Evolutionary conservation across 345 rosid species (phyloP), one percentile per base, ranked within the genome.

Genomic region (Durio zibethinus): DNA sequence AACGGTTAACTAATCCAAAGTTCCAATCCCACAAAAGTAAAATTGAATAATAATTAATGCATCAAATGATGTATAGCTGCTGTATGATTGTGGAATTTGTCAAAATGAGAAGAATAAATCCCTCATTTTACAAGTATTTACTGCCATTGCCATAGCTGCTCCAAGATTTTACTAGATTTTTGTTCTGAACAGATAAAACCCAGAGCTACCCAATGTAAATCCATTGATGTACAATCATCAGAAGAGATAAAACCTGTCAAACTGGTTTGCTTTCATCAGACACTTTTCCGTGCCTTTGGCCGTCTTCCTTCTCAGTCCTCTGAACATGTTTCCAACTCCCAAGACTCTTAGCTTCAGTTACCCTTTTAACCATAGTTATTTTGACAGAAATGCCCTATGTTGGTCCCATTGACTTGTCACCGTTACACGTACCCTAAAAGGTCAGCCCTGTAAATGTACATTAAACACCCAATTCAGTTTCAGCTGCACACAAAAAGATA

Each of bases 361-460:
- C 33, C 43, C 25, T 21, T 48, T 78, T 57, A 63, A 40, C 18
- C 23, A 23, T 56, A 1, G 5, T 20, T 14, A 14, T 53, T 42
- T 47, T 48, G 76, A 72, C 82, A 57, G 11, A 43, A 50, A 38
- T 80, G 12, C 79, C 83, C 77, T 57, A 12, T 1, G 65, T 16
- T 2, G 31, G 20, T 38, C 10, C 56, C 36, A 2, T 40, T 40
- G 81, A 61, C 16, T 43, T 54, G 75, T 80, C 83, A 12, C 74
- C 77, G 0, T 72, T 56, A 74, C 72, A 35, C 83, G 31, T 1
- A 20, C 20, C 53, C 85, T 35, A 70, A 10, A 68, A 74, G 74
- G 85, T 10, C 73, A 78, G 36, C 45, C 63, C 43, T 23, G 82
- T 78, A 82, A 82, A 72, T 75, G 76, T 63, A 53, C 60, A 8